Conservation (phyloP, 805 yeast species). For the Schwanniomyces occidentalis region DNA sequence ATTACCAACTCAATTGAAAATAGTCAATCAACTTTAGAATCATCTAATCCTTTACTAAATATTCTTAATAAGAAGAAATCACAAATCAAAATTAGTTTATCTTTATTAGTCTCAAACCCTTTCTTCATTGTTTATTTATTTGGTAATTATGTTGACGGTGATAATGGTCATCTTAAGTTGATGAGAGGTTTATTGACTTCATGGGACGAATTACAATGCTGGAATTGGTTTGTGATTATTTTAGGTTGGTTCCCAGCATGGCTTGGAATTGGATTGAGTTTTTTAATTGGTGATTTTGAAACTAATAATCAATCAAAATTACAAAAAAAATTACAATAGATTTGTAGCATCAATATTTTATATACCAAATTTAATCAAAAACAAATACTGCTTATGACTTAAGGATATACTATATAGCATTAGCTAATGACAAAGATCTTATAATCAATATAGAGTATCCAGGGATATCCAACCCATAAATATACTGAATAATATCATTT, state of each 20-base stretch:
- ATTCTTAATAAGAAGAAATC: not conserved
- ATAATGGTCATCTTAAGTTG: slow-evolving; percentile 37
- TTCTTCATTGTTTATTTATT: slow-evolving; percentile 28
- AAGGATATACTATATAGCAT: too few species aligned
- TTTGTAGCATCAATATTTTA: too few species aligned
- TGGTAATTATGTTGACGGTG: slow-evolving; percentile 29
- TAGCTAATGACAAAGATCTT: too few species aligned
- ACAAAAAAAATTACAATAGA: too few species aligned
- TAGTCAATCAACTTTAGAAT: not conserved
- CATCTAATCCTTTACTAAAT: too few species aligned
- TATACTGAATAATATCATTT: too few species aligned
- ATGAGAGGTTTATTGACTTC: slow-evolving; percentile 57
- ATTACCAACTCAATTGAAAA: slow-evolving; percentile 19
- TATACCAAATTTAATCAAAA: too few species aligned
- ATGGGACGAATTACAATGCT: slow-evolving; percentile 69
- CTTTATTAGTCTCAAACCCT: slow-evolving; percentile 55
- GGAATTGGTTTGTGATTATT: slow-evolving; percentile 80
- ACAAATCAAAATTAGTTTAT: slow-evolving; percentile 26
- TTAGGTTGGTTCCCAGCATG: slow-evolving; percentile 86
- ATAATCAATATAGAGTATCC: too few species aligned
- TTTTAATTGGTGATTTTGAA: slow-evolving; percentile 30
- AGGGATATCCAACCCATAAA: too few species aligned
- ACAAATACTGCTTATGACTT: too few species aligned
- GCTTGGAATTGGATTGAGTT: slow-evolving; percentile 42
- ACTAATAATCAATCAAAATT: too few species aligned